phyloP scores from a whole-genome alignment of 2,329 filamentous ascomycete species.

The Alternaria viburni region DNA sequence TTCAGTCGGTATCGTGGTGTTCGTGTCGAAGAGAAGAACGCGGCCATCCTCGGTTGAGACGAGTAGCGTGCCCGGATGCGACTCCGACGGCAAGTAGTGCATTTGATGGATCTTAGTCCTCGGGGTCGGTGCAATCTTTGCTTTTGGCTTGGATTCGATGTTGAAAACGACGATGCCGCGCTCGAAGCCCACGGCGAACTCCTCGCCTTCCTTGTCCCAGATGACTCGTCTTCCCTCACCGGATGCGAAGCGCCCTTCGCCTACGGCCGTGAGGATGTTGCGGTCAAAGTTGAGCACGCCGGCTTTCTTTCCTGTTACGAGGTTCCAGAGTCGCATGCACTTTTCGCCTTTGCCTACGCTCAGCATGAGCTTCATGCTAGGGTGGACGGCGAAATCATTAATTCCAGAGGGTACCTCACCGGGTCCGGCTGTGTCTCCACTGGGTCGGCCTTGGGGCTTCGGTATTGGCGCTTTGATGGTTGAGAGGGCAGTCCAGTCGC shows the following conservation, averaged over 20 bases:
- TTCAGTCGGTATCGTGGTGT: conserved; percentile 52
- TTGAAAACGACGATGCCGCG: conserved; percentile 84
- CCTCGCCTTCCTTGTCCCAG: conserved; percentile 79
- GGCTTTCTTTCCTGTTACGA: conserved; percentile 95
- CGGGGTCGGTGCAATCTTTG: conserved; percentile 70
- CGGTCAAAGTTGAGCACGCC: conserved; percentile 86
- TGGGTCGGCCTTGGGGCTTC: conserved; percentile 79
- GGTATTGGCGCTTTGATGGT: conserved; percentile 89
- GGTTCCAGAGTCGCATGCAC: conserved; percentile 93
- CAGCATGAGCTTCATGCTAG: conserved; percentile 95
- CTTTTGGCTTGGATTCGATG: conserved; percentile 83
- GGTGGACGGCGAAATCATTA: conserved; percentile 94
- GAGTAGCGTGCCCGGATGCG: conserved; percentile 66
- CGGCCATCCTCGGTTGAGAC: conserved; percentile 90
- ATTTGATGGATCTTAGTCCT: conserved; percentile 85
- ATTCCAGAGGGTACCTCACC: conserved; percentile 85
- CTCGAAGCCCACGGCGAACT: conserved; percentile 90
- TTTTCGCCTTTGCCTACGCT: conserved; percentile 88
- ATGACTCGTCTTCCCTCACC: conserved; percentile 83
- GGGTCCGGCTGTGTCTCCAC: conserved; percentile 84
- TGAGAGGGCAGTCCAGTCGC: conserved; percentile 88
- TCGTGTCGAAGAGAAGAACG: conserved; percentile 81
- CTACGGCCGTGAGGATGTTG: conserved; percentile 73
- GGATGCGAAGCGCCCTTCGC: conserved; percentile 75
- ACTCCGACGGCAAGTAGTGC: conserved; percentile 66